These are phyloP conservation scores for Tanacetum coccineum DNA, from an alignment of 129 eudicot species.

Conservation along the genomic window DNA sequence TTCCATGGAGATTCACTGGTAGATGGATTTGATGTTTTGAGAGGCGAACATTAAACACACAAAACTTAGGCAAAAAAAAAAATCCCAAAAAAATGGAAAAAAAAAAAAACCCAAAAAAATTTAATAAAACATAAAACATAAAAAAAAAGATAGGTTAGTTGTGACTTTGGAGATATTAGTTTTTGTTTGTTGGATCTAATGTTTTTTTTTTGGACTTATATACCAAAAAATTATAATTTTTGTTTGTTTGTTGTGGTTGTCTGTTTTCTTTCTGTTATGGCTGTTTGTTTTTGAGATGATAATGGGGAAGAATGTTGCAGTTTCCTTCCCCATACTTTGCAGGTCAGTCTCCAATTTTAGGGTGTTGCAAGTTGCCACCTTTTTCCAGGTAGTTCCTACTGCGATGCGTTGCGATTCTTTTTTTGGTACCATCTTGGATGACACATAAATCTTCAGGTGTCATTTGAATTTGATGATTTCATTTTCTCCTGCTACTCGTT, in stretches of 20 bases:
- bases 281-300: conserved; percentile 13
- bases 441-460: background rate
- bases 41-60: conserved; percentile 32
- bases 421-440: too few species aligned
- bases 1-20: conserved; percentile 29
- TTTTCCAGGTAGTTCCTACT: background rate
- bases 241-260: background rate
- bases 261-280: background rate
- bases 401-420: background rate
- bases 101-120: background rate
- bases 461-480: background rate
- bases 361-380: background rate
- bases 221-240: background rate
- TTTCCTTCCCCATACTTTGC: too few species aligned
- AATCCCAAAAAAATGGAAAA: background rate
- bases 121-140: conserved; percentile 4
- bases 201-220: conserved; percentile 16
- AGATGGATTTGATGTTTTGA: conserved; percentile 39
- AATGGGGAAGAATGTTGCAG: too few species aligned
- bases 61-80: conserved; percentile 12
- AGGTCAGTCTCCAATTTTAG: background rate
- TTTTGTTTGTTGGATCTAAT: conserved; percentile 20
- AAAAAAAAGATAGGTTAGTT: background rate
- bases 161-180: conserved; percentile 18
- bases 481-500: background rate